A percentile compares a stretch with the other conserved stretches of the same genome.
phyloP scores from a whole-genome alignment of 2,329 filamentous ascomycete genomes.

The Exophiala phaeomuriformis region DNA sequence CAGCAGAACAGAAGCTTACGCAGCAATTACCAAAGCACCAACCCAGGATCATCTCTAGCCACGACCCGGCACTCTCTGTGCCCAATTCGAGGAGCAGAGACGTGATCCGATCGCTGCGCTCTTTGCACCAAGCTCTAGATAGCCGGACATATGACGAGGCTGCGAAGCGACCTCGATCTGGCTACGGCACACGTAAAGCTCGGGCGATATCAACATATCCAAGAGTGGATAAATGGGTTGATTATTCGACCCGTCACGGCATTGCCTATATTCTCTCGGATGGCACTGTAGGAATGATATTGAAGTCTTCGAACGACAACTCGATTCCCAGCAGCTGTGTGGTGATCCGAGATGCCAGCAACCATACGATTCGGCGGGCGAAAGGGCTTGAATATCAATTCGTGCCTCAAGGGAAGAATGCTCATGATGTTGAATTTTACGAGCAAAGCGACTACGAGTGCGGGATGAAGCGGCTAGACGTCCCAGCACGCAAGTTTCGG shows the following conservation, averaged over 20 bases:
- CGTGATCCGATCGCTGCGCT: slow-evolving; percentile 11
- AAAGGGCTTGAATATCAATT: slow-evolving; percentile 39
- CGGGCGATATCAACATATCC: slow-evolving; percentile 31
- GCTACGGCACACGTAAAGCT: slow-evolving; percentile 11
- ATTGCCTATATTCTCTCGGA: slow-evolving; percentile 47
- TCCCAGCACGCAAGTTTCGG: slow-evolving; percentile 36
- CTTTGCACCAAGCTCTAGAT: slow-evolving; percentile 14
- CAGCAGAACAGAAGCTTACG: not conserved
- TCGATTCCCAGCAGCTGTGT: slow-evolving; percentile 40
- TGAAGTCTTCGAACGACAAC: slow-evolving; percentile 39
- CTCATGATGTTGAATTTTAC: slow-evolving; percentile 41
- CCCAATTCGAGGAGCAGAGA: slow-evolving; percentile 9
- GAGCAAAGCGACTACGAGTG: slow-evolving; percentile 38
- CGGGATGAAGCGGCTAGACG: slow-evolving; percentile 37
- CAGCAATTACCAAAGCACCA: slow-evolving; percentile 5
- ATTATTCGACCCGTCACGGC: slow-evolving; percentile 47
- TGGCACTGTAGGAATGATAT: slow-evolving; percentile 45
- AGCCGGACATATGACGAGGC: slow-evolving; percentile 7
- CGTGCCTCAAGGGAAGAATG: slow-evolving; percentile 32
- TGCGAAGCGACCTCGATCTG: slow-evolving; percentile 9
- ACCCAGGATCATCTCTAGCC: slow-evolving; percentile 12
- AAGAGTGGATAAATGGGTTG: slow-evolving; percentile 48
- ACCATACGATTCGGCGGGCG: slow-evolving; percentile 41
- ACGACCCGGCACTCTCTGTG: slow-evolving; percentile 6
- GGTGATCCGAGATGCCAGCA: slow-evolving; percentile 41